Conservation (phyloP, 1,284 basidiomycete species). For the Mycena citricolor region DNA sequence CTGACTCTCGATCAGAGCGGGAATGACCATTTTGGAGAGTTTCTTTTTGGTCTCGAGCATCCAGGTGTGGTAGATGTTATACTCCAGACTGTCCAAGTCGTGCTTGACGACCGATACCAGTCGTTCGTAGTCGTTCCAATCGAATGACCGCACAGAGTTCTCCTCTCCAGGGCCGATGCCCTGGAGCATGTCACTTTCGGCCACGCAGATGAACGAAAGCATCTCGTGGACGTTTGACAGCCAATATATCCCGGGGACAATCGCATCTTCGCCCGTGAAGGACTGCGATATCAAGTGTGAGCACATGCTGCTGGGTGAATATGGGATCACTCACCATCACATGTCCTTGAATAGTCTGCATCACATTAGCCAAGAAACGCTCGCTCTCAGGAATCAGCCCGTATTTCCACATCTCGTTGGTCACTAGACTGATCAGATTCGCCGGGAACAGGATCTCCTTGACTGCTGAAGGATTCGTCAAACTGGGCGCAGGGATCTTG, state of each 20-base stretch:
- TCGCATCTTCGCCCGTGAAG: constrained; percentile 92
- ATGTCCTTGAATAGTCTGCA: constrained; percentile 97
- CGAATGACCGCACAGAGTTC: constrained; percentile 86
- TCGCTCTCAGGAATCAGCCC: constrained; percentile 97
- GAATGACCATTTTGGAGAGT: constrained; percentile 97
- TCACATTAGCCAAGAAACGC: constrained; percentile 96
- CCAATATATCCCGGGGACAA: constrained; percentile 98
- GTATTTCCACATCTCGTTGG: constrained; percentile 99
- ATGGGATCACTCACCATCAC: constrained; percentile 77
- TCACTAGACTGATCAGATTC: constrained; percentile 96
- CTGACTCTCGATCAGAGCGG: constrained; percentile 96
- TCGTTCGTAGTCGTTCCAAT: constrained; percentile 97
- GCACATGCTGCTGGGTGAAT: neutral
- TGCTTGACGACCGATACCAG: constrained; percentile 98
- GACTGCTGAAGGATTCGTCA: constrained; percentile 88
- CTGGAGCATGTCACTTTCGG: constrained; percentile 97
- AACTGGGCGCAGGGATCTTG: constrained; percentile 90
- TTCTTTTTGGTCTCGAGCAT: constrained; percentile 99
- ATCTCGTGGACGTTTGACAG: constrained; percentile 99
- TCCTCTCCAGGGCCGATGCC: constrained; percentile 97
- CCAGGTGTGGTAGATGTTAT: constrained; percentile 99
- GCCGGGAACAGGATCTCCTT: constrained; percentile 99
- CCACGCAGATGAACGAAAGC: constrained; percentile 97
- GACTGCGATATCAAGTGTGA: constrained; percentile 47
- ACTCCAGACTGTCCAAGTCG: constrained; percentile 97